phyloP scores from a whole-genome alignment of 805 yeast genomes.

The Candida boleticola region DNA sequence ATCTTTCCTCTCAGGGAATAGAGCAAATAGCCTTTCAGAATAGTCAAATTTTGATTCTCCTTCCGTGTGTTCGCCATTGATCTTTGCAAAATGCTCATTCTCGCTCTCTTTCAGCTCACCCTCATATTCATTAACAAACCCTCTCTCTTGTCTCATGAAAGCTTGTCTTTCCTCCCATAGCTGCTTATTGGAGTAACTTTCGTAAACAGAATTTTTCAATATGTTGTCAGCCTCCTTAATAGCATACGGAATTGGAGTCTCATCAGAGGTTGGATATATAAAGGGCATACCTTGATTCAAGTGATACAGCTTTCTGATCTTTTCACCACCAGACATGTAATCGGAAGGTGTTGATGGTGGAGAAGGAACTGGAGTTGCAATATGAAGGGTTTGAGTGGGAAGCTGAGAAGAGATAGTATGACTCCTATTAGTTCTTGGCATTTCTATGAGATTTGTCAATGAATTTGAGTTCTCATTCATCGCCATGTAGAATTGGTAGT shows the following conservation, averaged over 20 bases:
- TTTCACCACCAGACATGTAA: constrained; percentile 47
- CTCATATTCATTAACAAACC: constrained; percentile 30
- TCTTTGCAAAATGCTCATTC: neutral
- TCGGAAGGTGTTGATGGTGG: constrained; percentile 55
- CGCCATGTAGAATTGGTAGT: constrained; percentile 34
- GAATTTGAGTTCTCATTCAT: constrained; percentile 48
- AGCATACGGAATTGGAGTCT: constrained; percentile 60
- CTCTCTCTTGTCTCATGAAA: constrained; percentile 74
- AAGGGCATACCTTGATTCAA: constrained; percentile 67
- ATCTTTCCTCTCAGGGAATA: constrained; percentile 32
- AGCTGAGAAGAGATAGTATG: constrained; percentile 43
- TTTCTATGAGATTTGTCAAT: constrained; percentile 56
- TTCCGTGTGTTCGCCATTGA: constrained; percentile 1
- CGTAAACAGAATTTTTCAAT: constrained; percentile 57
- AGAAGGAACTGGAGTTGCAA: constrained; percentile 88
- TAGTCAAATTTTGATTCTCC: constrained; percentile 25
- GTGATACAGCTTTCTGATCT: constrained; percentile 56
- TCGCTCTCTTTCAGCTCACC: constrained; percentile 1
- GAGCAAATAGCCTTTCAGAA: constrained; percentile 17
- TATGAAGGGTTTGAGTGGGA: constrained; percentile 58
- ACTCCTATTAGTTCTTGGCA: constrained; percentile 51
- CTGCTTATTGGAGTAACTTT: constrained; percentile 67
- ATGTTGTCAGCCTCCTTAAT: constrained; percentile 77
- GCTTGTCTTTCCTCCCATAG: constrained; percentile 68
- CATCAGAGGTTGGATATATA: constrained; percentile 52